A percentile compares a stretch with the other conserved stretches of the same genome.
Evolutionary conservation across 768 basidiomycete species (phyloP).

Genomic region (Tricholoma hemisulphureum): DNA sequence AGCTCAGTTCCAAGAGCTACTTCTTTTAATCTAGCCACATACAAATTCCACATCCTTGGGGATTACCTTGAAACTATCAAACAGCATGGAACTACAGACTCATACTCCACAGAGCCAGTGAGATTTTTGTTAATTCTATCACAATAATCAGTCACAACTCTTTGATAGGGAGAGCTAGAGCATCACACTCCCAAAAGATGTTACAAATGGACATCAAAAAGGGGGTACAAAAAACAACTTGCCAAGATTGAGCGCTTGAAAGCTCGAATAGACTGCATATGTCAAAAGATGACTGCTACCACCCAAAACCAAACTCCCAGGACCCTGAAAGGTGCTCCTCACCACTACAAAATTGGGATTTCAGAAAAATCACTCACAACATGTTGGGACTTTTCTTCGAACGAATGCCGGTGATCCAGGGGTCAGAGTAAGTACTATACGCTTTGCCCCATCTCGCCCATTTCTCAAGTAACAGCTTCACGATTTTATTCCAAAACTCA

Average conservation of each 20-base stretch:
- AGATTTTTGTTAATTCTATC: no score
- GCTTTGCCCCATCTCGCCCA: no score
- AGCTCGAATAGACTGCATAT: slow-evolving; percentile 3
- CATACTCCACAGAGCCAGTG: no score
- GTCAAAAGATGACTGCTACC: neutral
- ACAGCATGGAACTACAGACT: no score
- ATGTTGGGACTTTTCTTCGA: neutral
- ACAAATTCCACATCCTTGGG: no score
- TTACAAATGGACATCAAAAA: slow-evolving; percentile 8
- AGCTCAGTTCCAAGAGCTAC: no score
- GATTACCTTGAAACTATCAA: no score
- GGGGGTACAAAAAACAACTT: slow-evolving; percentile 4
- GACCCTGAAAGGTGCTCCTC: no score
- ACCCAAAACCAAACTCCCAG: neutral
- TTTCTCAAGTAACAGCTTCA: no score
- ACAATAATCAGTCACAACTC: no score
- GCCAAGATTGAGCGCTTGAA: slow-evolving; percentile 10
- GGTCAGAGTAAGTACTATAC: neutral
- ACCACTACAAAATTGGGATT: neutral
- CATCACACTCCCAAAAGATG: slow-evolving; percentile 8
- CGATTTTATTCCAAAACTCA: slow-evolving; percentile 7
- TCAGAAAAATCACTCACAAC: neutral
- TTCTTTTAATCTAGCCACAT: no score
- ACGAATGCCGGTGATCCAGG: slow-evolving; percentile 9
- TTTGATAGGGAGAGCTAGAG: slow-evolving; percentile 16